phyloP scores from a whole-genome alignment of 495 filamentous ascomycete species.

The Aspergillus egyptiacus region DNA sequence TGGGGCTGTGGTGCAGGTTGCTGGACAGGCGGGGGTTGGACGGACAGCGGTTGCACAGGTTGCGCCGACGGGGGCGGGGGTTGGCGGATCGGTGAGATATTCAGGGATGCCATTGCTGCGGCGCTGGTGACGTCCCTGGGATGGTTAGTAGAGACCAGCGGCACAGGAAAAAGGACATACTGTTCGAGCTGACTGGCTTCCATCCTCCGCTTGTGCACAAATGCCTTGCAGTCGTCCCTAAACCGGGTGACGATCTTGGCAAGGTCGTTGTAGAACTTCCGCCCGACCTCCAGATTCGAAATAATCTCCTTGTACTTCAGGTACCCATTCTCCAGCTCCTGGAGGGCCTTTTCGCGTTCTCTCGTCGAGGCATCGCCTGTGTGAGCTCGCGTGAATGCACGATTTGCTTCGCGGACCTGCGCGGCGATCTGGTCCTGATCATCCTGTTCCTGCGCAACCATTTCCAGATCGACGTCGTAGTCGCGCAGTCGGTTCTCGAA shows the following conservation, averaged over 20 bases:
- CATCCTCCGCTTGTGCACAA: conserved; percentile 70
- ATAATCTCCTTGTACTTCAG: conserved; percentile 93
- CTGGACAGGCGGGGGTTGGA: neutral
- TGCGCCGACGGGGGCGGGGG: neutral
- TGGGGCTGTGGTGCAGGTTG: neutral
- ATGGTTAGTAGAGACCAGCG: neutral
- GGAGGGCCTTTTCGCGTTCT: conserved; percentile 79
- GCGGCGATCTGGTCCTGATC: conserved; percentile 69
- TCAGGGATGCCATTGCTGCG: conserved; percentile 54
- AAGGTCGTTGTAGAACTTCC: conserved; percentile 97
- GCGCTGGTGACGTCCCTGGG: conserved; percentile 57
- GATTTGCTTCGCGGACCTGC: conserved; percentile 68
- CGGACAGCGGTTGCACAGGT: neutral
- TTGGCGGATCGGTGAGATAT: conserved; percentile 31
- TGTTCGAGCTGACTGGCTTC: conserved; percentile 73
- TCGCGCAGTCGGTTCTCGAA: conserved; percentile 73
- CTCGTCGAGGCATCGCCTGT: conserved; percentile 66
- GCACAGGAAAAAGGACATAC: conserved; percentile 1
- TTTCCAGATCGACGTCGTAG: conserved; percentile 72
- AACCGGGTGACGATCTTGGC: conserved; percentile 75
- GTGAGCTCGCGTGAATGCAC: conserved; percentile 63
- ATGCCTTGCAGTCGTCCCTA: conserved; percentile 69
- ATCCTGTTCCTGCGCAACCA: conserved; percentile 60
- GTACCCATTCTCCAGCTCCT: conserved; percentile 86
- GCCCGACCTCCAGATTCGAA: conserved; percentile 76